Percentiles rank a stretch among this genome's conserved stretches.
These are phyloP conservation scores for Cercospora beticola DNA, from an alignment of 2,329 filamentous ascomycete species.

Conservation along the genomic window DNA sequence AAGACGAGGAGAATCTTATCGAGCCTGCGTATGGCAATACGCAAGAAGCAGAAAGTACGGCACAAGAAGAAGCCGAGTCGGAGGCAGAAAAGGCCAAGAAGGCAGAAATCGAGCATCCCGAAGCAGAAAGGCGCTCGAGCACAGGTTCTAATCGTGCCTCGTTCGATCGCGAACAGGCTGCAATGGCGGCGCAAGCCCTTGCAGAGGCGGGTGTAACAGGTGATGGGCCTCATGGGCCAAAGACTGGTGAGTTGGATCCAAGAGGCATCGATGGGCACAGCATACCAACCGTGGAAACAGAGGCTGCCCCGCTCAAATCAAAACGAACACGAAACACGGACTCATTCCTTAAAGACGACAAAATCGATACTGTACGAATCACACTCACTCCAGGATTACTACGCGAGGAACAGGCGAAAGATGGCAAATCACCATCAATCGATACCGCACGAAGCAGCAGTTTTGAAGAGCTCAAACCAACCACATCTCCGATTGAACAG, in stretches of 20 bases:
- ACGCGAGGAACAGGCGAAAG: constrained; percentile 67
- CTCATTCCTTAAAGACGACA: constrained; percentile 97
- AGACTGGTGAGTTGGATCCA: constrained; percentile 29
- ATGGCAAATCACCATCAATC: constrained; percentile 34
- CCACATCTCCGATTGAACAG: constrained; percentile 59
- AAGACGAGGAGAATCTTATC: constrained; percentile 54
- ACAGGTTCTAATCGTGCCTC: constrained; percentile 33
- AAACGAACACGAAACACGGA: constrained; percentile 89
- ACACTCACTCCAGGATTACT: constrained; percentile 90
- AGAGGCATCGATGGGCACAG: constrained; percentile 22
- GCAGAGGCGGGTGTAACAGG: constrained; percentile 25
- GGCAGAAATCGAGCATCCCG: constrained; percentile 24
- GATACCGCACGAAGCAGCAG: constrained; percentile 56
- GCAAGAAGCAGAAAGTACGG: constrained; percentile 24
- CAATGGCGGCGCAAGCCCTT: constrained; percentile 29
- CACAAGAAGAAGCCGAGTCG: constrained; percentile 22
- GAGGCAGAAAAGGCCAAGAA: constrained; percentile 29
- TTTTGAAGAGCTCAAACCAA: constrained; percentile 74
- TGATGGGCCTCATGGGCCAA: constrained; percentile 30
- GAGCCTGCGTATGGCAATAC: constrained; percentile 29
- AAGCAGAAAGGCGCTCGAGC: constrained; percentile 26
- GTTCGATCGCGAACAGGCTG: constrained; percentile 36
- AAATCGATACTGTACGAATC: constrained; percentile 93
- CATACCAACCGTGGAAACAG: constrained; percentile 28
- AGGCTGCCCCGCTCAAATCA: constrained; percentile 56